Evolutionary conservation across 768 basidiomycete genomes (phyloP).

Genomic region (Boletellus sp.): DNA sequence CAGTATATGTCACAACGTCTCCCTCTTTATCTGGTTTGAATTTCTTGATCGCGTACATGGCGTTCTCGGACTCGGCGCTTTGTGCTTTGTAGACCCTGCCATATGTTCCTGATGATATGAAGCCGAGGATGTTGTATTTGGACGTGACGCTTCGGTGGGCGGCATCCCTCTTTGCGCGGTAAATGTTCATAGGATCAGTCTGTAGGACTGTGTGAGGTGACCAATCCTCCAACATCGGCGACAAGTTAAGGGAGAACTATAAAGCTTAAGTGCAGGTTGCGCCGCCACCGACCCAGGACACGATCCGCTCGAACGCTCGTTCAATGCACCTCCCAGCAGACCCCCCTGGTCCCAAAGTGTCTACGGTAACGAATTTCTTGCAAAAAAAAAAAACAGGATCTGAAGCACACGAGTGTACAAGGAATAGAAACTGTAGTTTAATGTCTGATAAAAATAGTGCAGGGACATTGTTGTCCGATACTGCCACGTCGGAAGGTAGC

Average conservation of each 20-base stretch:
- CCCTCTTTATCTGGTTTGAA: constrained; percentile 99
- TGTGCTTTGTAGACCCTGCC: constrained; percentile 98
- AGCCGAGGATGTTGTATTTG: constrained; percentile 91
- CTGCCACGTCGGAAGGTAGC: no score
- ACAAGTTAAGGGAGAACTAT: background rate
- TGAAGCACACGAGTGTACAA: no score
- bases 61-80: constrained; percentile 63
- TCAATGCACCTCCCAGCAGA: no score
- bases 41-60: constrained; percentile 95
- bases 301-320: no score
- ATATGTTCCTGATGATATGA: constrained; percentile 98
- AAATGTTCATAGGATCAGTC: constrained; percentile 79
- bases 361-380: no score
- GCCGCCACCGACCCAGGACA: no score
- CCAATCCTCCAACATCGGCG: constrained; percentile 36
- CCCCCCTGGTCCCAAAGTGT: no score
- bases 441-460: background rate
- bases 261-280: no score
- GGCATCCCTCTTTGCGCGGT: constrained; percentile 74
- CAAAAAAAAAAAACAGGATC: no score
- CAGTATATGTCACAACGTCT: constrained; percentile 92
- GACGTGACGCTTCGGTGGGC: constrained; percentile 63
- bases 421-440: background rate
- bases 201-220: constrained; percentile 33
- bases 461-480: no score